A percentile compares a stretch with the other conserved stretches of the same genome.
Conservation (phyloP, 257 asterid species). For the Solanum ossicruentum region DNA sequence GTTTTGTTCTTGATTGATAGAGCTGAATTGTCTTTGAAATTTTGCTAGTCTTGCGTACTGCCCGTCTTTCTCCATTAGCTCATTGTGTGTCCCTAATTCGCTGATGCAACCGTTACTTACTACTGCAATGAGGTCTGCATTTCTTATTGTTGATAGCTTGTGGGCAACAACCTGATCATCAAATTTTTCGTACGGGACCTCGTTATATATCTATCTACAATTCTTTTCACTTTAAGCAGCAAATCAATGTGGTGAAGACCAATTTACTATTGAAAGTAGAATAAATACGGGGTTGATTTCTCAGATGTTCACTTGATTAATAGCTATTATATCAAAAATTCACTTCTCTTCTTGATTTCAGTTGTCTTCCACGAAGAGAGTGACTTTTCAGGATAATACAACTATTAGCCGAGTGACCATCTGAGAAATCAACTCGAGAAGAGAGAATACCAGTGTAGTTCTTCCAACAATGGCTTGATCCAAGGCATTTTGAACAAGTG, state of each 20-base stretch:
- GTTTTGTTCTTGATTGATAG: slow-evolving; percentile 36
- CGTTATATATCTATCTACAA: neutral
- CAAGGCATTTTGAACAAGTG: slow-evolving; percentile 63
- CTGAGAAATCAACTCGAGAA: neutral
- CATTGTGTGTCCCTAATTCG: slow-evolving; percentile 59
- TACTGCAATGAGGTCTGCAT: slow-evolving; percentile 64
- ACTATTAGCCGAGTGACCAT: neutral
- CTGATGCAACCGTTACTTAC: slow-evolving; percentile 37
- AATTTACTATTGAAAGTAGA: neutral
- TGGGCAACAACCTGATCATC: slow-evolving; percentile 72
- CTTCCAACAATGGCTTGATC: slow-evolving; percentile 83
- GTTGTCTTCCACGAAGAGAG: neutral
- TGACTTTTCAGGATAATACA: neutral
- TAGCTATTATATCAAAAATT: neutral
- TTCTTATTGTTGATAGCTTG: slow-evolving; percentile 69
- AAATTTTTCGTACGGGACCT: neutral
- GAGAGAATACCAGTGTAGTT: slow-evolving; percentile 56
- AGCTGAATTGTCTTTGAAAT: slow-evolving; percentile 54
- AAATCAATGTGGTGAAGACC: neutral
- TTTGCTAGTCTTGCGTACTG: slow-evolving; percentile 53
- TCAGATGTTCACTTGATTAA: neutral
- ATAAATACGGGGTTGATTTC: neutral
- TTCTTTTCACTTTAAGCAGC: neutral
- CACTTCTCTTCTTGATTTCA: neutral
- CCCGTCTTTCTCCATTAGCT: slow-evolving; percentile 43